phyloP scores from a whole-genome alignment of 768 basidiomycete genomes.

The Tricholoma sp. region DNA sequence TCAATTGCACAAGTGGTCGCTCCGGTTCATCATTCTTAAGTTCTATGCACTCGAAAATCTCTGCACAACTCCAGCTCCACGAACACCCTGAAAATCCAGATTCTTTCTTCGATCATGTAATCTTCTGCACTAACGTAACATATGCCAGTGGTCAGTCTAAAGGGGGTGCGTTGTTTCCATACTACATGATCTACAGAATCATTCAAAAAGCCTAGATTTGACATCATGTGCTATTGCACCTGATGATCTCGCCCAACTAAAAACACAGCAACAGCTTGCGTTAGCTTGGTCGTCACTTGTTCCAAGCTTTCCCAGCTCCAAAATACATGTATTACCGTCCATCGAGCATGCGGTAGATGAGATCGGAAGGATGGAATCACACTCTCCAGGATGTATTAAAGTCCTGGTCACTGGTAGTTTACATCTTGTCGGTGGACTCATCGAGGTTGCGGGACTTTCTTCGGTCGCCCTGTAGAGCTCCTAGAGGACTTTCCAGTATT shows the following conservation, averaged over 20 bases:
- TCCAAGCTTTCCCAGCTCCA: constrained; percentile 52
- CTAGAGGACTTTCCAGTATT: background rate
- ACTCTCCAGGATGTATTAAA: constrained; percentile 28
- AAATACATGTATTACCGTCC: constrained; percentile 78
- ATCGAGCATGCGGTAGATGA: constrained; percentile 84
- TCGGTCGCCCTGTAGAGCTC: constrained; percentile 50
- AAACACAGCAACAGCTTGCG: constrained; percentile 72
- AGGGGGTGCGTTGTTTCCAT: constrained; percentile 54
- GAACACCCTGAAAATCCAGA: constrained; percentile 30
- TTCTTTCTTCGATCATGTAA: constrained; percentile 73
- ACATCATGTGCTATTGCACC: constrained; percentile 62
- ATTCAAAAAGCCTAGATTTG: constrained; percentile 51
- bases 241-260: constrained; percentile 59
- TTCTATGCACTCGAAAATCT: constrained; percentile 49
- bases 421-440: constrained; percentile 89
- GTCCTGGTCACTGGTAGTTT: constrained; percentile 91
- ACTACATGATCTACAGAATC: background rate
- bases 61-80: constrained; percentile 39
- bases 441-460: constrained; percentile 86
- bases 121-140: constrained; percentile 97
- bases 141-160: constrained; percentile 88
- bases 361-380: constrained; percentile 41
- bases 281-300: constrained; percentile 65
- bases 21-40: constrained; percentile 71
- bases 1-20: constrained; percentile 93